Base-by-base conservation (phyloP, 1,284 basidiomycete genomes). In the Neonothopanus nambi region DNA sequence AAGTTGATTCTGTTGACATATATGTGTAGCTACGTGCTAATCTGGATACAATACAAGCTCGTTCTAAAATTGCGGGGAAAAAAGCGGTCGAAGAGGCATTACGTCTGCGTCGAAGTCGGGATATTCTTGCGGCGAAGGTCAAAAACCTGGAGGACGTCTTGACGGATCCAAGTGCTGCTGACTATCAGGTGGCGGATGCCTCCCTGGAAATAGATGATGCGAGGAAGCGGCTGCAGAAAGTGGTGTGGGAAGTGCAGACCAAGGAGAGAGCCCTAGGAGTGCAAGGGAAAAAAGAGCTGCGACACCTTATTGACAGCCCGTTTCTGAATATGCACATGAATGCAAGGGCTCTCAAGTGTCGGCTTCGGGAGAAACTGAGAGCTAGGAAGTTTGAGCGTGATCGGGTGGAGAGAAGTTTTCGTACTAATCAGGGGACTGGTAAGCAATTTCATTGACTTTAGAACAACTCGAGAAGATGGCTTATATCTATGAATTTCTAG, bases 381-480 rank as follows among this genome's bases (percentile, higher is more conserved):
- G 15, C 44, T 1, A 20, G 55, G 2, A 56, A 56, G 33, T 56
- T 56, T 48, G 50, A 56, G 13, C 9, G 30, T 15, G 50, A 56
- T 21, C n/a, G 55, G 1, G 6, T 56, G 8, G 55, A 56, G 24
- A 42, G 38, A 12, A 33, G 13, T 1, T 42, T 26, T n/a, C n/a
- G n/a, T 21, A 15, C 40, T 1, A 40, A 48, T 9, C 49, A 51
- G 33, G 33, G 26, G 3, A 51, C 20, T 51, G 33, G 49, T 51
- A 23, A 9, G 49, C 33, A 24, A 5, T 11, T 5, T n/a, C 11
- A 5, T 5, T 5, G n/a, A n/a, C n/a, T n/a, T n/a, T 28, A 28
- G 26, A 5, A 28, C 11, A 11, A 28, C 11, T 28, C 5, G 26
- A 5, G 26, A 5, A 5, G 11, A 5, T 5, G 18, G n/a, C n/a